Evolutionary conservation across 495 filamentous ascomycete species (phyloP), one percentile per base, ranked within the genome.

Genomic region (Thermochaetoides thermophila): DNA sequence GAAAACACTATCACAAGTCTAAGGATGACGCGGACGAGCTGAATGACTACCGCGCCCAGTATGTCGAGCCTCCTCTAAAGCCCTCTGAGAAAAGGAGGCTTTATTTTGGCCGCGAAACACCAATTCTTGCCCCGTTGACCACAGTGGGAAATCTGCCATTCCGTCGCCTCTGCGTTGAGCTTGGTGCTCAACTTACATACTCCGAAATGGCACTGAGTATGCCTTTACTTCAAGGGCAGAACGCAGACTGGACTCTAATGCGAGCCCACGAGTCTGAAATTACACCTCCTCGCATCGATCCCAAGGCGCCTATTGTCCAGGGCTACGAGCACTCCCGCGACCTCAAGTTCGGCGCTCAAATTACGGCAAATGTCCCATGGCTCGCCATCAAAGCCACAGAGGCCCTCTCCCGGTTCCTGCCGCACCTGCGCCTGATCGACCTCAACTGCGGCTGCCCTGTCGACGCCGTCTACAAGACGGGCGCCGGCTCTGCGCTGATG

Each of bases 141-240:
- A 97, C 89, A 2, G 89, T 95, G 56, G 89, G 89, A n/a, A 97
- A 97, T 45, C 61, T 96, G 17, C 91, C 89, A 1, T 97, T 94
- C 63, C 79, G 89, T 27, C 72, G 91, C 32, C 71, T 97, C n/a
- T 96, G 89, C 46, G 74, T 77, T 0, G 75, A 79, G 32, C 70
- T 95, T 13, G 91, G 89, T 15, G 86, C 89, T 13, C 81, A 93
- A 42, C 60, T 91, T 22, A 97, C 87, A 3, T 96, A 94, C 61
- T 96, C 89, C 0, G 89, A 97, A 50, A 97, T 97, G 89, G 89
- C 91, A 3, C 81, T 96, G 74, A 74, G 84, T 23, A 55, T 92
- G 44, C 84, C 85, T 9, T 57, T 97, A 31, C 66, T 97, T n/a
- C 84, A 95, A 54, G 89, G 89, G 7, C 66, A 77, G 29, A 93